These are phyloP conservation scores for Chara braunii DNA, from an alignment of 139 green algal genomes.

Conservation along the genomic window DNA sequence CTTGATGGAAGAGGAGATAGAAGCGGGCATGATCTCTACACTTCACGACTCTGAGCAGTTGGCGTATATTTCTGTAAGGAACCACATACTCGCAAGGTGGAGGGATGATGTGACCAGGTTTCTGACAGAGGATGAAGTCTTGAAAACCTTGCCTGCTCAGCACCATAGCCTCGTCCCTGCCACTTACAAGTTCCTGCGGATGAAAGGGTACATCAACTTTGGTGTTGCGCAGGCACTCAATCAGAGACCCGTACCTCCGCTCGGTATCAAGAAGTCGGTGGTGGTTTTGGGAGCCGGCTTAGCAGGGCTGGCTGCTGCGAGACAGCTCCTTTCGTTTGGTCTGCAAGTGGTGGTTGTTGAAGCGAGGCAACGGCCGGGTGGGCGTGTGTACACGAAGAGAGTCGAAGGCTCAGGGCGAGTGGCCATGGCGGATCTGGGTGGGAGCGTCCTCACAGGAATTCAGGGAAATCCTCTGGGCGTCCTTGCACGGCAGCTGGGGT, in stretches of 20 bases:
- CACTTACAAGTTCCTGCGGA: conserved; percentile 19
- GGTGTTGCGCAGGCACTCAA: conserved; percentile 19
- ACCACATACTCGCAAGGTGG: conserved; percentile 24
- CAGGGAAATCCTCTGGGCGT: conserved; percentile 86
- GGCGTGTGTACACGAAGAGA: conserved; percentile 66
- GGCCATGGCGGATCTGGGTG: conserved; percentile 73
- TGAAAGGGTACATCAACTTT: conserved; percentile 38
- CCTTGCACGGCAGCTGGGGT: conserved; percentile 64
- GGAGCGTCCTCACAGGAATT: conserved; percentile 81
- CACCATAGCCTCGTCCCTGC: conserved; percentile 8
- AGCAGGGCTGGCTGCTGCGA: conserved; percentile 71
- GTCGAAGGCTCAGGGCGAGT: conserved; percentile 4
- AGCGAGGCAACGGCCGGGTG: conserved; percentile 62
- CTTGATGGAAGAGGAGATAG: conserved; percentile 32
- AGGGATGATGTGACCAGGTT: conserved; percentile 15
- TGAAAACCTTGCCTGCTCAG: conserved; percentile 7
- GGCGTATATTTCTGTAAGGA: conserved; percentile 14
- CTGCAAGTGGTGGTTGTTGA: conserved; percentile 74
- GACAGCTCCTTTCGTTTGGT: conserved; percentile 70
- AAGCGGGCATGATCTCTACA: conserved; percentile 20
- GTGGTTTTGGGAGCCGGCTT: conserved; percentile 85
- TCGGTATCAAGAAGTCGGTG: conserved; percentile 42
- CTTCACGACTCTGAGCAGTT: conserved; percentile 11
- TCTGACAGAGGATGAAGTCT: conserved; percentile 1
- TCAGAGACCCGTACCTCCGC: background rate